Conservation (phyloP, 2,329 filamentous ascomycete genomes). For the Lanzia echinophila region DNA sequence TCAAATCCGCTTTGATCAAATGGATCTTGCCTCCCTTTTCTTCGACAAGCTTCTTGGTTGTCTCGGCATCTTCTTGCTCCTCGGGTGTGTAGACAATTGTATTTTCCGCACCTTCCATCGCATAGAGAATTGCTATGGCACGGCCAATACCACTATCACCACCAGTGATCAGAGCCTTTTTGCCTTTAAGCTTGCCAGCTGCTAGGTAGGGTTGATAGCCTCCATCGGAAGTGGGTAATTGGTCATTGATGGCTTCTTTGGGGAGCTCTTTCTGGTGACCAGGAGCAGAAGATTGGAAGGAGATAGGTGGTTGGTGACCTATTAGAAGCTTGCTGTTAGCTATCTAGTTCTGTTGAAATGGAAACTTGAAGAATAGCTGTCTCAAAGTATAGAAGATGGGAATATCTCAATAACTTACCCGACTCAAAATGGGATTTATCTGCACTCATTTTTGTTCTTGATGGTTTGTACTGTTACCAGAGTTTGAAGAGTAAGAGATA, state of each 20-base stretch:
- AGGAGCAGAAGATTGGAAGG: slow-evolving; percentile 45
- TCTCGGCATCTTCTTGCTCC: slow-evolving; percentile 69
- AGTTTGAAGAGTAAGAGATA: background rate
- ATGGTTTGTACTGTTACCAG: slow-evolving; percentile 10
- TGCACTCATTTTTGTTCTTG: slow-evolving; percentile 24
- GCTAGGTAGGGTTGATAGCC: slow-evolving; percentile 65
- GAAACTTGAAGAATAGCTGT: background rate
- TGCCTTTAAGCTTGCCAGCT: slow-evolving; percentile 68
- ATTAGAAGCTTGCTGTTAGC: background rate
- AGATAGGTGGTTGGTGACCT: slow-evolving; percentile 46
- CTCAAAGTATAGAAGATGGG: background rate
- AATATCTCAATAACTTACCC: slow-evolving; percentile 21
- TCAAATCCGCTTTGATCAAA: slow-evolving; percentile 58
- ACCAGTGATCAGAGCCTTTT: slow-evolving; percentile 73
- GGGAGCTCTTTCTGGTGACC: slow-evolving; percentile 46
- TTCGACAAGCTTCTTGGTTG: slow-evolving; percentile 66
- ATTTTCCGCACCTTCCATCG: slow-evolving; percentile 71
- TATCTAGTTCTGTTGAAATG: background rate
- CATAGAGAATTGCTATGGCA: slow-evolving; percentile 68
- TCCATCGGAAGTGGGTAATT: slow-evolving; percentile 61
- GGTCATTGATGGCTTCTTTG: slow-evolving; percentile 38
- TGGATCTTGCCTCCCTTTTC: slow-evolving; percentile 59
- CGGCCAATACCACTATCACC: slow-evolving; percentile 76
- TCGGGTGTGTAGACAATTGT: slow-evolving; percentile 68
- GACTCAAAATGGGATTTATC: slow-evolving; percentile 30